Conservation (phyloP, 306 rosid genomes). For the Dryas alaskensis region DNA sequence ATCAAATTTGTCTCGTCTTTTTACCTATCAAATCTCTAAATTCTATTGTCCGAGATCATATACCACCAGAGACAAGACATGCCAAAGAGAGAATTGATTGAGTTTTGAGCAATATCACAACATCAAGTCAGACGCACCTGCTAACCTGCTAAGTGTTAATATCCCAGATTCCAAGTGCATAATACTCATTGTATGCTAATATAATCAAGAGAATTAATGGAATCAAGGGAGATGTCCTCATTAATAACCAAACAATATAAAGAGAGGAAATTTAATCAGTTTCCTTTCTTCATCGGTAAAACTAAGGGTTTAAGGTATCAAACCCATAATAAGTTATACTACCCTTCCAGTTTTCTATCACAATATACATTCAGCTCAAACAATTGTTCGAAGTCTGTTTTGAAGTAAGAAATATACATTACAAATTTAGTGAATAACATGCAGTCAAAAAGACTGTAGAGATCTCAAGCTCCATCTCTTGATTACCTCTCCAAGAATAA, state of each 20-base stretch:
- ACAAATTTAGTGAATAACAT: slow-evolving; percentile 23
- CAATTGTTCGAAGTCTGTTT: slow-evolving; percentile 25
- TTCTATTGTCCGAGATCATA: not conserved
- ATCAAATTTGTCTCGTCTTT: too few species aligned
- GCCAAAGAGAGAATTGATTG: slow-evolving; percentile 5
- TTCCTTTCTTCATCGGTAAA: slow-evolving; percentile 21
- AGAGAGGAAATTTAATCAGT: not conserved
- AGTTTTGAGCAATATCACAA: not conserved
- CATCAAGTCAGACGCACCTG: slow-evolving; percentile 8
- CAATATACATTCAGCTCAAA: slow-evolving; percentile 24
- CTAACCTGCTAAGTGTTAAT: not conserved
- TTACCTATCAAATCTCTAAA: not conserved
- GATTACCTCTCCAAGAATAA: slow-evolving; percentile 26
- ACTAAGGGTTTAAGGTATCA: not conserved
- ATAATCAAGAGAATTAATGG: too few species aligned
- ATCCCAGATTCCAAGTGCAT: not conserved
- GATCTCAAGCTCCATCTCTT: slow-evolving; percentile 21
- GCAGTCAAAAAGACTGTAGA: not conserved
- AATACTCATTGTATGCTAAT: not conserved
- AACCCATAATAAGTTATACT: slow-evolving; percentile 10
- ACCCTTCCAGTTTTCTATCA: slow-evolving; percentile 3
- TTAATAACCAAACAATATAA: not conserved
- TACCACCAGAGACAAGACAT: not conserved
- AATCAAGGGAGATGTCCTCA: too few species aligned
- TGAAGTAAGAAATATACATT: slow-evolving; percentile 16